Evolutionary conservation across 2,329 filamentous ascomycete genomes (phyloP).

Genomic region (Epichloe coenophiala): DNA sequence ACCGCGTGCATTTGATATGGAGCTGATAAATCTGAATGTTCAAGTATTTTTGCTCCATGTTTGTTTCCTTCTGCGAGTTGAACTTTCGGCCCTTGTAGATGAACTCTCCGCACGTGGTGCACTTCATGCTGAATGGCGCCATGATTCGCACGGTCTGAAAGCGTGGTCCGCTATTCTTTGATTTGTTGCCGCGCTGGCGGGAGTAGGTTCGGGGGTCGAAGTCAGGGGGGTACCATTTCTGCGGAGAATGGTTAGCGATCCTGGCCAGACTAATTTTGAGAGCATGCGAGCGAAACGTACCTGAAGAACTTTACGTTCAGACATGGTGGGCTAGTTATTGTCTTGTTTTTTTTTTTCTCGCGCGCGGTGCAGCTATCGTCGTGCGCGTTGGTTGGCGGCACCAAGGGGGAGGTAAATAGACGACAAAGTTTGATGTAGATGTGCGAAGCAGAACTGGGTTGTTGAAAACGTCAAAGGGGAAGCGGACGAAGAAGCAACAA

Average conservation of each 20-base stretch:
- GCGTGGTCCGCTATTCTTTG: conserved; percentile 52
- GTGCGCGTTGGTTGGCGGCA: neutral
- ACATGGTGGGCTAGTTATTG: conserved; percentile 43
- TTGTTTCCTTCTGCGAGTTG: conserved; percentile 87
- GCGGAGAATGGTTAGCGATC: no score
- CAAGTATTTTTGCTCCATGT: conserved; percentile 76
- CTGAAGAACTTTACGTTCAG: conserved; percentile 68
- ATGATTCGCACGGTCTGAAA: conserved; percentile 81
- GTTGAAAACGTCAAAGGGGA: no score
- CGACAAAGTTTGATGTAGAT: no score
- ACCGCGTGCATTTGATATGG: conserved; percentile 71
- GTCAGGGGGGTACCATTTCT: conserved; percentile 60
- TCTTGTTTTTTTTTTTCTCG: neutral
- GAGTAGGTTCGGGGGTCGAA: conserved; percentile 80
- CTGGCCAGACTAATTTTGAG: neutral
- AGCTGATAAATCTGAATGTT: conserved; percentile 79
- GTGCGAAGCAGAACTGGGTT: neutral
- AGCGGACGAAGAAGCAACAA: no score
- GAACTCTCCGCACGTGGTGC: conserved; percentile 50
- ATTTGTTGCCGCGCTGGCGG: conserved; percentile 56
- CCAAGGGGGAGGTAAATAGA: neutral
- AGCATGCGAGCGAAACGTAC: conserved; percentile 5
- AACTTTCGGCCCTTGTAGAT: conserved; percentile 93
- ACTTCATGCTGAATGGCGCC: conserved; percentile 33
- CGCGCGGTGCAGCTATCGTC: neutral